Conservation (phyloP, 192 early-diverging fungal species). For the Backusella liffmaniae region DNA sequence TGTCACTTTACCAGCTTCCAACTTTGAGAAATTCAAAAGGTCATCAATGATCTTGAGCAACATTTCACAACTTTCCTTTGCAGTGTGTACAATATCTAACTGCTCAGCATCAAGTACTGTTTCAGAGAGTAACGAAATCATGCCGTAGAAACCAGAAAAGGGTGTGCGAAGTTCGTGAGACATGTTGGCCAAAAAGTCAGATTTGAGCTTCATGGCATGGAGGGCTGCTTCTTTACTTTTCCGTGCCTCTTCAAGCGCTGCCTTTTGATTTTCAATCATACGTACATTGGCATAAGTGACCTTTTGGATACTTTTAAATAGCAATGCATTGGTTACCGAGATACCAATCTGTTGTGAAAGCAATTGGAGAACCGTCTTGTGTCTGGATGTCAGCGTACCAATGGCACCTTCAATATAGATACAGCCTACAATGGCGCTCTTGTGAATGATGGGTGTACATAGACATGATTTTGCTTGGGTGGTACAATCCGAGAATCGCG, state of each 20-base stretch:
- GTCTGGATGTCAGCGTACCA: conserved; percentile 20
- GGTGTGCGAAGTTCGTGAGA: conserved; percentile 78
- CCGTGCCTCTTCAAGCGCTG: conserved; percentile 29
- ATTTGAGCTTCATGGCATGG: conserved; percentile 43
- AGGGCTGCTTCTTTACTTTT: conserved; percentile 35
- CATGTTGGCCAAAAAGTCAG: conserved; percentile 74
- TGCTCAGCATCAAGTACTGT: conserved; percentile 49
- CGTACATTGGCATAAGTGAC: conserved; percentile 31
- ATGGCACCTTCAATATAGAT: conserved; percentile 49
- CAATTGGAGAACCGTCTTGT: conserved; percentile 40
- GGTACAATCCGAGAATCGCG: conserved; percentile 28
- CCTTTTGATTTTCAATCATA: conserved; percentile 37
- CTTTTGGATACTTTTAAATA: conserved; percentile 47
- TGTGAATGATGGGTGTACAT: conserved; percentile 49
- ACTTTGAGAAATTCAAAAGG: conserved; percentile 54
- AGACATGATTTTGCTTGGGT: conserved; percentile 37
- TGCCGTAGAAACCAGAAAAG: conserved; percentile 54
- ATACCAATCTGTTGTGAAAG: conserved; percentile 49
- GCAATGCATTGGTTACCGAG: conserved; percentile 46
- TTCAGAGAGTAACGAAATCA: conserved; percentile 50
- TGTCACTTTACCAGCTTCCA: conserved; percentile 56
- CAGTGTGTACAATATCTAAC: conserved; percentile 45
- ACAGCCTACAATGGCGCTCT: conserved; percentile 40
- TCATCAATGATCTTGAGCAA: conserved; percentile 52
- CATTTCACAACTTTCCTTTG: conserved; percentile 51